phyloP scores from a whole-genome alignment of 805 yeast species.

The Lipomyces yamanashiensis region DNA sequence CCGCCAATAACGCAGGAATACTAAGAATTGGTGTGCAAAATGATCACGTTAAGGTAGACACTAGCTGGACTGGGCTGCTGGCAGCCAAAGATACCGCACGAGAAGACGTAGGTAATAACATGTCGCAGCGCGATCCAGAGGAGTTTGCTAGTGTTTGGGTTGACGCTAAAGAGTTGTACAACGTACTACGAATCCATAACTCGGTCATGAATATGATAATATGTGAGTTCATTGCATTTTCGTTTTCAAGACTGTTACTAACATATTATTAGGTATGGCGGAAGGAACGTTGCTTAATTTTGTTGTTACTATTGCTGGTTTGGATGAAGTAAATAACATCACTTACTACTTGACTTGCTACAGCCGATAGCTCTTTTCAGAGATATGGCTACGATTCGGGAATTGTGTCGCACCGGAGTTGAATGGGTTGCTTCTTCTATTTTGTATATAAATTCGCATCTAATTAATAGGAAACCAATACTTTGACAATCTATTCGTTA shows the following conservation, averaged over 20 bases:
- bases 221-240: conserved; percentile 12
- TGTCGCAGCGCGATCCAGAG: conserved; percentile 11
- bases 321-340: conserved; percentile 35
- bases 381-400: too few species aligned
- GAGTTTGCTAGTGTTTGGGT: conserved; percentile 30
- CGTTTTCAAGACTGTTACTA: not conserved
- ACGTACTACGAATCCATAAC: conserved; percentile 35
- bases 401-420: not conserved
- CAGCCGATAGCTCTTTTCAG: not conserved
- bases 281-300: conserved; percentile 35
- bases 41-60: conserved; percentile 41
- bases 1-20: conserved; percentile 36
- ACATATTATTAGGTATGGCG: conserved; percentile 35
- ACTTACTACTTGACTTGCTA: conserved; percentile 37
- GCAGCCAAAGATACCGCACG: conserved; percentile 18
- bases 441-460: not conserved
- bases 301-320: conserved; percentile 36
- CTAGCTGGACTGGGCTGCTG: conserved; percentile 39
- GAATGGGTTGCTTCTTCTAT: not conserved
- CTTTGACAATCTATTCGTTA: not conserved
- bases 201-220: conserved; percentile 32
- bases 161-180: conserved; percentile 39
- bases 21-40: conserved; percentile 38
- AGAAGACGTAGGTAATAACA: conserved; percentile 6
- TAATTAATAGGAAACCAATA: not conserved